Evolutionary conservation across 106 monocot genomes (phyloP).

Genomic region (Allium sativum): DNA sequence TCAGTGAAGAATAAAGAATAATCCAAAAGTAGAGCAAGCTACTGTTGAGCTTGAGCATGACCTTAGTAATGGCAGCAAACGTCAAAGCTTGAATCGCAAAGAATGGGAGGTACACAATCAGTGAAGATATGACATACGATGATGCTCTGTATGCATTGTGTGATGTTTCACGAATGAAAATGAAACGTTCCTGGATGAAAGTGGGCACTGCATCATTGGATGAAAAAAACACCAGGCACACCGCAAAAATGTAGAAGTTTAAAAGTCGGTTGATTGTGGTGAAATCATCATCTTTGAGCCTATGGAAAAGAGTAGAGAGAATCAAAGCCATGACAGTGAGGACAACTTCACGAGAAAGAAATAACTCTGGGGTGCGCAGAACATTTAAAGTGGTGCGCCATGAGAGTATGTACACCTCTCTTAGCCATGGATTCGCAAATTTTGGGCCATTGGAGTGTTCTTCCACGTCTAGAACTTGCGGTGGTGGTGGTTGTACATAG

Average conservation of each 20-base stretch:
- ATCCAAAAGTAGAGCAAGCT: constrained; percentile 29
- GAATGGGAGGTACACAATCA: constrained; percentile 39
- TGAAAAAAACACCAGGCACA: constrained; percentile 43
- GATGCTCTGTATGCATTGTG: constrained; percentile 46
- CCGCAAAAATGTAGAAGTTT: constrained; percentile 44
- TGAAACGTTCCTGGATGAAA: constrained; percentile 56
- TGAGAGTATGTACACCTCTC: constrained; percentile 21
- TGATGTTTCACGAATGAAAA: constrained; percentile 44
- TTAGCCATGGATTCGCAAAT: constrained; percentile 26
- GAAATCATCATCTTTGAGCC: constrained; percentile 11
- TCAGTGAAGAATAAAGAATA: constrained; percentile 26
- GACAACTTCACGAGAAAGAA: constrained; percentile 38
- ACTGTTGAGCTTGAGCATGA: constrained; percentile 21
- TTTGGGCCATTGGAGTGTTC: constrained; percentile 11
- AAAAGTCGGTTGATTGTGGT: constrained; percentile 28
- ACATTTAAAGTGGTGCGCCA: constrained; percentile 26
- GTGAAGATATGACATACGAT: constrained; percentile 32
- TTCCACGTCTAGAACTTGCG: constrained; percentile 3
- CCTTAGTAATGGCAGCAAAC: constrained; percentile 26
- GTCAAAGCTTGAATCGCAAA: constrained; percentile 22
- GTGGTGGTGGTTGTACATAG: constrained; percentile 7
- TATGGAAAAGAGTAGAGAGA: constrained; percentile 31
- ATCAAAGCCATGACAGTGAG: constrained; percentile 35
- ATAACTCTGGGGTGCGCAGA: constrained; percentile 36
- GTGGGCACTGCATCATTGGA: constrained; percentile 39